Percentiles rank a stretch among this genome's conserved stretches.
Evolutionary conservation across 106 monocot species (phyloP).

Genomic region (Platanthera guangdongensis): DNA sequence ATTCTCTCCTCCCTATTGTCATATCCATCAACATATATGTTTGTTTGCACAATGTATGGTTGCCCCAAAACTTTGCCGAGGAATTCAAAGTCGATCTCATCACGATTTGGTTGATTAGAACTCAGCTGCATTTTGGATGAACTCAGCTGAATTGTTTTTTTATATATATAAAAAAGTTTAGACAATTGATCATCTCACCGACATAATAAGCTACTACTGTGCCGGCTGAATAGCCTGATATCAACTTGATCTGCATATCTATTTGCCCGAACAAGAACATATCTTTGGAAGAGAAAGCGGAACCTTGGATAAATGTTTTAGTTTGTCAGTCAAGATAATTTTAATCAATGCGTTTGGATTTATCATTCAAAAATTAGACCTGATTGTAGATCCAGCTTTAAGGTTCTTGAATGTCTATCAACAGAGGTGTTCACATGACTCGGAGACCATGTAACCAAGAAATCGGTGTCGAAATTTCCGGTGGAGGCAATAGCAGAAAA

Average conservation of each 20-base stretch:
- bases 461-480: constrained; percentile 41
- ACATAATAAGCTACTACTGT: constrained; percentile 55
- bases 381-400: constrained; percentile 48
- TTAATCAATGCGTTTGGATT: neutral
- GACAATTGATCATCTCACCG: neutral
- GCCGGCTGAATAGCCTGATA: constrained; percentile 46
- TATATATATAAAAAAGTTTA: neutral
- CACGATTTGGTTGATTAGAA: constrained; percentile 22
- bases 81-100: constrained; percentile 65
- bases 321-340: neutral
- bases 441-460: constrained; percentile 50
- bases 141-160: neutral
- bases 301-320: constrained; percentile 8
- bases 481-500: constrained; percentile 37
- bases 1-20: constrained; percentile 56
- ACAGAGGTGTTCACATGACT: constrained; percentile 43
- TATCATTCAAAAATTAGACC: constrained; percentile 7
- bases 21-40: constrained; percentile 39
- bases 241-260: constrained; percentile 41
- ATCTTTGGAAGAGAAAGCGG: constrained; percentile 29
- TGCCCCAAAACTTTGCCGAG: constrained; percentile 40
- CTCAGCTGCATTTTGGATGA: constrained; percentile 2
- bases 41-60: constrained; percentile 51
- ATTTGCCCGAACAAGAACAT: constrained; percentile 49
- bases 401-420: constrained; percentile 36